phyloP scores from a whole-genome alignment of 306 rosid species.

The Arachis hypogaea region DNA sequence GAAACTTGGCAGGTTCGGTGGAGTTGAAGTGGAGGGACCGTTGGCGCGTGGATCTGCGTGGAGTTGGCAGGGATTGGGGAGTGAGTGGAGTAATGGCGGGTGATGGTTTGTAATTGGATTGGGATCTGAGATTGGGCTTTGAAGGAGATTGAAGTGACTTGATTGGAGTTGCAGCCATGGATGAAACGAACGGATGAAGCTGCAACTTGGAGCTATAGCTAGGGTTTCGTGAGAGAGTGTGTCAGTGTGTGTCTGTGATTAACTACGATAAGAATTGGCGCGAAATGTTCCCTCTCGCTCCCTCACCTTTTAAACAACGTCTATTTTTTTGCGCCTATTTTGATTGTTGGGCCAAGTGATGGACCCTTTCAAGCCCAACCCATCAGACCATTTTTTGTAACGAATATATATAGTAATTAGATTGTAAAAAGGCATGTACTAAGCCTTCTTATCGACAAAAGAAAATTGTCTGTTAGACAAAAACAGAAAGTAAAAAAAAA shows the following conservation, averaged over 20 bases:
- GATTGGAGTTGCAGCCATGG: slow-evolving; percentile 72
- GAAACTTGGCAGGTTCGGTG: slow-evolving; percentile 15
- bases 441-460: too few species aligned
- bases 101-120: slow-evolving; percentile 38
- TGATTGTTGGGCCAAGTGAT: neutral
- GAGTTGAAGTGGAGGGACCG: slow-evolving; percentile 36
- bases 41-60: slow-evolving; percentile 66
- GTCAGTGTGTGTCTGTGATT: neutral
- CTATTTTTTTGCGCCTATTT: neutral
- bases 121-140: slow-evolving; percentile 37
- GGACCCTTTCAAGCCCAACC: neutral
- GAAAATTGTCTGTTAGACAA: too few species aligned
- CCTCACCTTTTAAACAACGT: slow-evolving; percentile 1
- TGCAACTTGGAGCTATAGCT: neutral
- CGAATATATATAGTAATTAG: too few species aligned
- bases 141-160: slow-evolving; percentile 49
- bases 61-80: slow-evolving; percentile 50
- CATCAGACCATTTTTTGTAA: neutral
- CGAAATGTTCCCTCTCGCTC: slow-evolving; percentile 52
- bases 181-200: slow-evolving; percentile 4
- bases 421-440: too few species aligned
- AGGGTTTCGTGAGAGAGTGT: slow-evolving; percentile 31
- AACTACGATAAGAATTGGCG: slow-evolving; percentile 43
- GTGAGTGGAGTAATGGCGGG: slow-evolving; percentile 53
- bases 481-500: too few species aligned